Percentiles rank a stretch among this genome's conserved stretches.
These are phyloP conservation scores for Ceratocystis smalleyi DNA, from an alignment of 2,329 filamentous ascomycete species.

Conservation along the genomic window DNA sequence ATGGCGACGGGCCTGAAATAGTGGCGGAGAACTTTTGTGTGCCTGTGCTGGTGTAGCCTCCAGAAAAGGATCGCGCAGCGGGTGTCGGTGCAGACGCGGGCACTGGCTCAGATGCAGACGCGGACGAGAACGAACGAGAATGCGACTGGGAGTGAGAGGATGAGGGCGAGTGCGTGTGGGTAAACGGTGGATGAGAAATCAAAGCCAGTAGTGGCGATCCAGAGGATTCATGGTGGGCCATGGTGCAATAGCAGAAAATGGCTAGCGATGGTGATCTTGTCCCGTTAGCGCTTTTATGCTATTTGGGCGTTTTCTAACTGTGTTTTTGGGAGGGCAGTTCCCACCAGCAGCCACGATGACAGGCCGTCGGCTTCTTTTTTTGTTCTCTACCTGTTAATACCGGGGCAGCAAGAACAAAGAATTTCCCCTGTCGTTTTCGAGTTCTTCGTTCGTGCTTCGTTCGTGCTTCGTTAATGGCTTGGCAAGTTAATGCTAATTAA, in stretches of 20 bases:
- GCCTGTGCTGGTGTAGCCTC: not conserved
- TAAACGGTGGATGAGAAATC: conserved; percentile 27
- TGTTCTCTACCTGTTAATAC: not conserved
- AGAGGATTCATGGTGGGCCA: conserved; percentile 12
- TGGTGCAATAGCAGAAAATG: not conserved
- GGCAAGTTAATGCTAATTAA: not conserved
- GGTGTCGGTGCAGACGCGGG: not conserved
- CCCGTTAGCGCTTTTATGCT: not conserved
- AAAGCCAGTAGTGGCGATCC: conserved; percentile 6
- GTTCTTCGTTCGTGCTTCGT: no score
- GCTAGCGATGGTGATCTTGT: not conserved
- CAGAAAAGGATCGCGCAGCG: conserved; percentile 1
- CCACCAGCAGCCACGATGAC: not conserved
- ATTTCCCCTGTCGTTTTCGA: no score
- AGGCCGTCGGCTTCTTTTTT: not conserved
- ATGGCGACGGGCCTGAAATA: conserved; percentile 1
- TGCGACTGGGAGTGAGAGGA: not conserved
- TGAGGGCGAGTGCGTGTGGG: conserved; percentile 21
- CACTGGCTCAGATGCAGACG: not conserved
- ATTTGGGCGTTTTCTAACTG: not conserved
- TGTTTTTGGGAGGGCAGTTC: no score
- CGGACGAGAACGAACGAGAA: not conserved
- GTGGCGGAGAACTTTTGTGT: not conserved
- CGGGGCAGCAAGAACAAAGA: not conserved
- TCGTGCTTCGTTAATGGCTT: not conserved